Evolutionary conservation across 2,329 filamentous ascomycete species (phyloP), one percentile per base, ranked within the genome.

Genomic region (Gyromitra esculenta): DNA sequence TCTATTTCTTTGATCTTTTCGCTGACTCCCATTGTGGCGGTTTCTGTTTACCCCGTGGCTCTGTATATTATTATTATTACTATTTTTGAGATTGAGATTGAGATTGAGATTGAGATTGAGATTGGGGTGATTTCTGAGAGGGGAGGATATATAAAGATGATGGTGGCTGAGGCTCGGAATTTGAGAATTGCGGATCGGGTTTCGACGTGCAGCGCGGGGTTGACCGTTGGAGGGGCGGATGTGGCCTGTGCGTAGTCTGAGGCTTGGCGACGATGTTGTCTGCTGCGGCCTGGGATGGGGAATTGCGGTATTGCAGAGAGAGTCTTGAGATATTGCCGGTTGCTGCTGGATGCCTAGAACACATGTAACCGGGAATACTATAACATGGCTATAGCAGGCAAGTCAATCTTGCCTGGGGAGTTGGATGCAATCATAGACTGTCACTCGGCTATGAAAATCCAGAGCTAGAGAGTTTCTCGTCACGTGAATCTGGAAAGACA

Each of bases 1-100:
- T 99, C 96, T 82, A 99, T 99, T 79, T 56, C 63, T 88, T 99
- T 99, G 87, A 99, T 99, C 89, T 97, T 98, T 72, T 99, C 96
- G 80, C 96, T 98, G 81, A 99, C 99, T 87, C 98, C 96, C 96
- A 99, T 99, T 82, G 86, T 88, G 84, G 72, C 79, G 18, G 25
- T 60, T 59, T 43, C 18, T 15, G 35, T 11, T 31, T 68, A 13
- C 48, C 4, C 3, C 59, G 31, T 37, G 52, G 21, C 8, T 39
- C 31, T 31, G 25, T 31, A 4, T 3, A 31, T 31, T 31, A 54
- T 54, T 66, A 39, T 48, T 45, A 45, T 45, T 45, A 25, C 9
- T 21, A 18, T 25, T 31, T 41, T 25, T 25, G 18, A 18, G 5
- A 31, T 35, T 54, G 18, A 5, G 35, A n/a, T 41, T 9, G 18